phyloP scores from a whole-genome alignment of 768 basidiomycete species.

The Albatrellus ellisii region DNA sequence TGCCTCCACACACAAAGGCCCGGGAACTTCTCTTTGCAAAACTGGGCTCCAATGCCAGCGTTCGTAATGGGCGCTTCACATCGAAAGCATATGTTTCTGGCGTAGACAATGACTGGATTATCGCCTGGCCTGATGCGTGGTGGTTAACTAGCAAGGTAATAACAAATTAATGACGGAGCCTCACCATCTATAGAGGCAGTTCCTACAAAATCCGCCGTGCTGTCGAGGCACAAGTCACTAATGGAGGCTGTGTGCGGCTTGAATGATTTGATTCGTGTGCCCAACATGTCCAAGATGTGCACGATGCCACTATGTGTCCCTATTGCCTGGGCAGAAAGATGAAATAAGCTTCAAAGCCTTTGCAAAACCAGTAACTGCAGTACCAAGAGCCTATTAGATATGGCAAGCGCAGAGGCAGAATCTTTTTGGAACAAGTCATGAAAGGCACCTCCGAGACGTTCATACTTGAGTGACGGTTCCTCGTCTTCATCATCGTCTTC shows the following conservation, averaged over 20 bases:
- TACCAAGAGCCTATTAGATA: slow-evolving; percentile 66
- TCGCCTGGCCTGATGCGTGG: slow-evolving; percentile 65
- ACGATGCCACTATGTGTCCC: slow-evolving; percentile 93
- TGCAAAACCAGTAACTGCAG: slow-evolving; percentile 7
- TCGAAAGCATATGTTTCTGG: slow-evolving; percentile 78
- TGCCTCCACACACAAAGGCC: slow-evolving; percentile 82
- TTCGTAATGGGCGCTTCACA: slow-evolving; percentile 84
- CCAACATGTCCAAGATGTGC: slow-evolving; percentile 69
- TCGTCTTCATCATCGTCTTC: slow-evolving; percentile 72
- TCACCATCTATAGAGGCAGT: slow-evolving; percentile 90
- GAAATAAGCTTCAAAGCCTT: slow-evolving; percentile 1
- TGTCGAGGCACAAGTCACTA: slow-evolving; percentile 74
- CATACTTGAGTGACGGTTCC: slow-evolving; percentile 87
- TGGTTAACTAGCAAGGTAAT: not conserved
- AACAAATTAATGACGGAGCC: slow-evolving; percentile 13
- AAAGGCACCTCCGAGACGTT: slow-evolving; percentile 58
- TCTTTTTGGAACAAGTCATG: slow-evolving; percentile 80
- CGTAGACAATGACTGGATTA: slow-evolving; percentile 70
- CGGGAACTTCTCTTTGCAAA: slow-evolving; percentile 71
- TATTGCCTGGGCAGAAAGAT: slow-evolving; percentile 53
- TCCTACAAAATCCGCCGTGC: slow-evolving; percentile 77
- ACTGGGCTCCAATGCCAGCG: slow-evolving; percentile 80
- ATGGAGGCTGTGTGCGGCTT: slow-evolving; percentile 85
- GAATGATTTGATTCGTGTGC: slow-evolving; percentile 77
- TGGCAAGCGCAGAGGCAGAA: slow-evolving; percentile 70